Evolutionary conservation across 805 yeast species (phyloP).

Genomic region (Candida wancherniae): DNA sequence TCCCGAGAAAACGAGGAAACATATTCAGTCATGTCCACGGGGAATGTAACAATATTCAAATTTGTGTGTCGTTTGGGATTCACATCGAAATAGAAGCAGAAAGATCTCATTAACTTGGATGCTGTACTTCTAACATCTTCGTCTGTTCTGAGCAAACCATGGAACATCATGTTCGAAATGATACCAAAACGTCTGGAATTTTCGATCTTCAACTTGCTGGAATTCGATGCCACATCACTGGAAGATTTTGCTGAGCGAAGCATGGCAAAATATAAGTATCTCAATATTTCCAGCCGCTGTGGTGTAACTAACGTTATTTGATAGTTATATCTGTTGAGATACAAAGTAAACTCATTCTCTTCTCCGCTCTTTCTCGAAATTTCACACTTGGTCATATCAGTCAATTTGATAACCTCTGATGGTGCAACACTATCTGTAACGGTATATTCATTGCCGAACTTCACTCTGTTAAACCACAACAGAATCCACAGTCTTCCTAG

Average conservation of each 20-base stretch:
- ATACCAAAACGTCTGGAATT: slow-evolving; percentile 47
- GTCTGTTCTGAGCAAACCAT: slow-evolving; percentile 60
- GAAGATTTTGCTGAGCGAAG: slow-evolving; percentile 43
- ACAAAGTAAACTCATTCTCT: slow-evolving; percentile 32
- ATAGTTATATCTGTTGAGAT: slow-evolving; percentile 21
- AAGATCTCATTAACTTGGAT: slow-evolving; percentile 55
- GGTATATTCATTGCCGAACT: slow-evolving; percentile 17
- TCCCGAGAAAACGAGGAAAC: slow-evolving; percentile 51
- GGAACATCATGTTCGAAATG: slow-evolving; percentile 57
- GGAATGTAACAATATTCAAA: slow-evolving; percentile 60
- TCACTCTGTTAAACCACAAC: slow-evolving; percentile 25
- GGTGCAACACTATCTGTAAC: slow-evolving; percentile 29
- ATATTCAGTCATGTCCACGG: slow-evolving; percentile 60
- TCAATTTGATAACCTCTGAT: slow-evolving; percentile 29
- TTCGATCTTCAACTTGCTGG: slow-evolving; percentile 46
- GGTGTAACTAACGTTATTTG: slow-evolving; percentile 29
- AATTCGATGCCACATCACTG: slow-evolving; percentile 15
- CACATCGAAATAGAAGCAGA: slow-evolving; percentile 55
- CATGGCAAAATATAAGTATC: slow-evolving; percentile 64
- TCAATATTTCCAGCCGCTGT: slow-evolving; percentile 54
- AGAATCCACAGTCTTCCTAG: slow-evolving; percentile 70
- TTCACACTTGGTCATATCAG: slow-evolving; percentile 36
- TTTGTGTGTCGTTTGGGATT: slow-evolving; percentile 45
- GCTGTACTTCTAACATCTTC: slow-evolving; percentile 60
- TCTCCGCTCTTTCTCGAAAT: slow-evolving; percentile 20